Percentiles rank a stretch among this genome's conserved stretches.
Evolutionary conservation across 2,329 filamentous ascomycete genomes (phyloP).

Genomic region (Hypoxylon sp.): DNA sequence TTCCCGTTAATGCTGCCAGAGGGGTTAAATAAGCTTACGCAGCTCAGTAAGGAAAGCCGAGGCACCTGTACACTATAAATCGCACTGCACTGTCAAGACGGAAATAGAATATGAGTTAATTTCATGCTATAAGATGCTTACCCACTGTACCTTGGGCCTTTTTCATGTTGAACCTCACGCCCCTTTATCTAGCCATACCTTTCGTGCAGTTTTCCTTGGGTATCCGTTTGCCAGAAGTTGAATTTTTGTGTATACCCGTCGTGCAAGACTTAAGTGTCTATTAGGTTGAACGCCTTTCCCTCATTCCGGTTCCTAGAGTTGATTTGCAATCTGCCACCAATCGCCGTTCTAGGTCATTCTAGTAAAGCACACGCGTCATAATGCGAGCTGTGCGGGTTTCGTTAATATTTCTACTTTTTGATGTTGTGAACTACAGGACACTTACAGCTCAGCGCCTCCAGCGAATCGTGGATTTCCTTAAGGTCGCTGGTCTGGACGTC

Average conservation of each 20-base stretch:
- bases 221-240: constrained; percentile 39
- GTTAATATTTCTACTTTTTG: constrained; percentile 35
- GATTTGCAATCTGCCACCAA: background rate
- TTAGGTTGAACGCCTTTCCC: constrained; percentile 26
- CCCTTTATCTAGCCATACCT: constrained; percentile 37
- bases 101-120: constrained; percentile 12
- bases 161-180: constrained; percentile 42
- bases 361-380: constrained; percentile 57
- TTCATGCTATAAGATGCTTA: constrained; percentile 20
- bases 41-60: background rate
- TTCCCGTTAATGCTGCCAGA: background rate
- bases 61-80: constrained; percentile 11
- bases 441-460: constrained; percentile 86
- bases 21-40: background rate
- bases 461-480: constrained; percentile 84
- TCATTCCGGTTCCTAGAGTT: constrained; percentile 1
- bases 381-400: constrained; percentile 51
- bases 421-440: constrained; percentile 32
- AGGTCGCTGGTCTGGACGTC: constrained; percentile 84
- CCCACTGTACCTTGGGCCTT: constrained; percentile 25
- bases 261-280: constrained; percentile 23
- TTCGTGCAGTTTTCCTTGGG: constrained; percentile 29
- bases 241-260: constrained; percentile 34
- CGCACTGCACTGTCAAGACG: constrained; percentile 3
- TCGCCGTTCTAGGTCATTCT: constrained; percentile 28